A percentile compares a stretch with the other conserved stretches of the same genome.
Conservation (phyloP, 2,329 filamentous ascomycete genomes). For the Graphiopsis chlorocephala region DNA sequence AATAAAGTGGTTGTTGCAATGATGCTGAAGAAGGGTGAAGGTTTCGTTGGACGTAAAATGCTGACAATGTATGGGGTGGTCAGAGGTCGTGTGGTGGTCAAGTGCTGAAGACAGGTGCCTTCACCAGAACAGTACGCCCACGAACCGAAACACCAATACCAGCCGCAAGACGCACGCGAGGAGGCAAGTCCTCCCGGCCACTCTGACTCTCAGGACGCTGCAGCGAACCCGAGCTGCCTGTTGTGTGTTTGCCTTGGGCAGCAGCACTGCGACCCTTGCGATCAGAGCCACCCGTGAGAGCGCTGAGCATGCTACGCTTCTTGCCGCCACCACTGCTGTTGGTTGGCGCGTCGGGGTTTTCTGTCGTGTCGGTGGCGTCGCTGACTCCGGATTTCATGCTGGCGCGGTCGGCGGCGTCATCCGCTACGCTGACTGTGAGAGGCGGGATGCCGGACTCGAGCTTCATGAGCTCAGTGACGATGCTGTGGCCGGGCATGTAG, state of each 20-base stretch:
- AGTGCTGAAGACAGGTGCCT: constrained; percentile 46
- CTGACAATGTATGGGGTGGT: background rate
- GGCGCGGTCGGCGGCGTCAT: constrained; percentile 43
- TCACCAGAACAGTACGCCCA: constrained; percentile 48
- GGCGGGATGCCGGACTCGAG: constrained; percentile 61
- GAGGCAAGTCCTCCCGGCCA: constrained; percentile 40
- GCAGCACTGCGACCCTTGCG: constrained; percentile 31
- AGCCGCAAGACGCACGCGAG: constrained; percentile 47
- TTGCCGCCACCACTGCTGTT: constrained; percentile 18
- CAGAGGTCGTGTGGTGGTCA: background rate
- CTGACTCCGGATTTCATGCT: constrained; percentile 36
- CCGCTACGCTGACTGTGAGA: constrained; percentile 42
- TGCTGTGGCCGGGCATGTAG: constrained; percentile 69
- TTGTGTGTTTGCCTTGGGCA: constrained; percentile 36
- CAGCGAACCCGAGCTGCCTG: constrained; percentile 36
- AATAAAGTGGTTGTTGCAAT: background rate
- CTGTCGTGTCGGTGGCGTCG: constrained; percentile 33
- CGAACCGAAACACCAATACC: constrained; percentile 49
- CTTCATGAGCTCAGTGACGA: constrained; percentile 79
- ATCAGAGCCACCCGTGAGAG: constrained; percentile 37
- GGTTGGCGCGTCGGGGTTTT: constrained; percentile 21
- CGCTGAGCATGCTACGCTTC: constrained; percentile 44
- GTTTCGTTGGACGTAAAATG: background rate
- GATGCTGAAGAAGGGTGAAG: background rate
- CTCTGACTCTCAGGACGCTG: constrained; percentile 41